These are phyloP conservation scores for Cladophialophora bantiana DNA, from an alignment of 2,329 filamentous ascomycete species.

Conservation along the genomic window DNA sequence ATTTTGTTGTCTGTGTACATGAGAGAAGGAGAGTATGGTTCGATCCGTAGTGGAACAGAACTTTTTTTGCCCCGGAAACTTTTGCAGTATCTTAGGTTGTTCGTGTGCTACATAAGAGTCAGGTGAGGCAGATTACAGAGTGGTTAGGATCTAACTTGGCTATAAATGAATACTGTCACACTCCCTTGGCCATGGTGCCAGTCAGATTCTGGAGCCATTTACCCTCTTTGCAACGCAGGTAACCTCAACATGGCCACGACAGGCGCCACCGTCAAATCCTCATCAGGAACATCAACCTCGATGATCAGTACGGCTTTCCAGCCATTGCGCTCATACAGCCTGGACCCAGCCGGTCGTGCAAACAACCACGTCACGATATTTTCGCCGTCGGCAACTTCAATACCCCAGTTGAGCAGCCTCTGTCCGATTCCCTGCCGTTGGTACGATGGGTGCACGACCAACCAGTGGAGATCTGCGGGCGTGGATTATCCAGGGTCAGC, in stretches of 20 bases:
- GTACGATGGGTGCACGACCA: conserved; percentile 35
- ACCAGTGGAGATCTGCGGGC: conserved; percentile 30
- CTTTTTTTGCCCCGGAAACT: neutral
- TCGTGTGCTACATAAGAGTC: neutral
- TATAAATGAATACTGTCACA: neutral
- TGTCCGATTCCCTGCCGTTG: conserved; percentile 35
- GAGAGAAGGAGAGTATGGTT: neutral
- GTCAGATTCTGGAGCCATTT: neutral
- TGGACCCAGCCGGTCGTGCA: conserved; percentile 33
- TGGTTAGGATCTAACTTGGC: neutral
- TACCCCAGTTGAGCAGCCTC: conserved; percentile 35
- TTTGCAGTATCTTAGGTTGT: neutral
- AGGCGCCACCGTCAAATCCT: conserved; percentile 27
- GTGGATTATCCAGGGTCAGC: neutral
- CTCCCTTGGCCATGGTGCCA: neutral
- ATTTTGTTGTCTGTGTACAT: neutral
- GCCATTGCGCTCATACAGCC: conserved; percentile 33
- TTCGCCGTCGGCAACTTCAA: conserved; percentile 33
- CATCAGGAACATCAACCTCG: conserved; percentile 25
- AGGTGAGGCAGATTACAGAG: neutral
- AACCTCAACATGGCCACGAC: conserved; percentile 33
- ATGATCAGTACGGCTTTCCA: conserved; percentile 26
- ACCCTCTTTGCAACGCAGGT: conserved; percentile 11
- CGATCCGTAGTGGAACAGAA: neutral
- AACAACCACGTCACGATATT: conserved; percentile 36